phyloP scores from a whole-genome alignment of 2,329 filamentous ascomycete species.

The Peltaster fructicola region DNA sequence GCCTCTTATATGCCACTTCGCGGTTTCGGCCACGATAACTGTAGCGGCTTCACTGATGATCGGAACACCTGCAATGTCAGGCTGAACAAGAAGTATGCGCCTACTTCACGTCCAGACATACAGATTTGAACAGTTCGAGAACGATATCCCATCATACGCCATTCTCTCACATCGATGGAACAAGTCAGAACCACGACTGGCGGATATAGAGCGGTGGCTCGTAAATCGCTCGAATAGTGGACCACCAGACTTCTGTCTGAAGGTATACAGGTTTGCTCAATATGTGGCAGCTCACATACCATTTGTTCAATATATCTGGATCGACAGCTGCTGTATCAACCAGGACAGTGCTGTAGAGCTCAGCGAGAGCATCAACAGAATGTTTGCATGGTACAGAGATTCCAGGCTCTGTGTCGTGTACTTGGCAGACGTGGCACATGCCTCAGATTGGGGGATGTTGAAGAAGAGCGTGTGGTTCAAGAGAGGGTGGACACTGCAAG shows the following conservation, averaged over 20 bases:
- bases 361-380: constrained; percentile 9
- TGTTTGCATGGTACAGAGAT: constrained; percentile 10
- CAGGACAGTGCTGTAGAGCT: constrained; percentile 8
- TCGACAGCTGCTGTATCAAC: constrained; percentile 13
- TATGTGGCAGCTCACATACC: constrained; percentile 7
- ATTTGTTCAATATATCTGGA: constrained; percentile 8
- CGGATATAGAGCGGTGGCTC: no score
- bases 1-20: no score
- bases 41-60: no score
- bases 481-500: constrained; percentile 6
- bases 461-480: constrained; percentile 6
- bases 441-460: constrained; percentile 1
- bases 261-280: no score
- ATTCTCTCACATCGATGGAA: constrained; percentile 6
- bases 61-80: no score
- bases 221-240: no score
- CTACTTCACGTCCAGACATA: constrained; percentile 3
- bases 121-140: constrained; percentile 4
- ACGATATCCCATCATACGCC: constrained; percentile 4
- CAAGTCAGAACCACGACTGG: constrained; percentile 2
- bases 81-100: constrained; percentile 4
- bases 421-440: constrained; percentile 6
- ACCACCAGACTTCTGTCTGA: constrained; percentile 10
- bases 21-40: no score
- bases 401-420: constrained; percentile 9